Evolutionary conservation across 83 land plant species (phyloP).

Genomic region (Picea abies): DNA sequence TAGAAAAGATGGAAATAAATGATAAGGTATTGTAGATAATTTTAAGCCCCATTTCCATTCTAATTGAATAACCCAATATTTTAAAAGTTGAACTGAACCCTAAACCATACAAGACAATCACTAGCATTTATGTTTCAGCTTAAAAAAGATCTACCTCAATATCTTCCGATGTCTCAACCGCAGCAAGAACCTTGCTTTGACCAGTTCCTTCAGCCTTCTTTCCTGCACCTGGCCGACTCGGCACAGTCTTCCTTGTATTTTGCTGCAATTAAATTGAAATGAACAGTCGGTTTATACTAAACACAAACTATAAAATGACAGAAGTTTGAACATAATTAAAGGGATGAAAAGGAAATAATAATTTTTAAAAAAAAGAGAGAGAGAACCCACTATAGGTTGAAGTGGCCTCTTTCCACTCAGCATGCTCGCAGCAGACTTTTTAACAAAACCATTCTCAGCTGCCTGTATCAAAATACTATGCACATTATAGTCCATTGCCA

Average conservation of each 20-base stretch:
- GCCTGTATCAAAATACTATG: conserved; percentile 29
- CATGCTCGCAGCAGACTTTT: conserved; percentile 96
- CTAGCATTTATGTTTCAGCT: no score
- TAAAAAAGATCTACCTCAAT: conserved; percentile 46
- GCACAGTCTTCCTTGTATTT: conserved; percentile 37
- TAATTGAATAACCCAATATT: not conserved
- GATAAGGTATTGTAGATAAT: not conserved
- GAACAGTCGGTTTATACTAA: not conserved
- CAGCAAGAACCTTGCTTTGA: conserved; percentile 28
- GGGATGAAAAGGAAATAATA: not conserved
- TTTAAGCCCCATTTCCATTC: not conserved
- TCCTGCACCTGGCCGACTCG: conserved; percentile 35
- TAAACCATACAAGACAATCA: no score
- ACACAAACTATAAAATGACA: not conserved
- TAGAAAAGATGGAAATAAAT: conserved; percentile 28
- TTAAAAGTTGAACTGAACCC: no score
- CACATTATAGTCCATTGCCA: not conserved
- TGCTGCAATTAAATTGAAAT: conserved; percentile 34
- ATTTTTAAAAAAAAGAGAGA: not conserved
- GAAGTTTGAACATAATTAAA: not conserved
- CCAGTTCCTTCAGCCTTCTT: conserved; percentile 59
- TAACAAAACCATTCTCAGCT: conserved; percentile 52
- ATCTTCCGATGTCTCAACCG: conserved; percentile 47
- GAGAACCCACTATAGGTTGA: conserved; percentile 53
- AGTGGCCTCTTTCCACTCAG: conserved; percentile 85